Evolutionary conservation across 2,329 filamentous ascomycete genomes (phyloP).

Genomic region (Zymoseptoria passerinii): DNA sequence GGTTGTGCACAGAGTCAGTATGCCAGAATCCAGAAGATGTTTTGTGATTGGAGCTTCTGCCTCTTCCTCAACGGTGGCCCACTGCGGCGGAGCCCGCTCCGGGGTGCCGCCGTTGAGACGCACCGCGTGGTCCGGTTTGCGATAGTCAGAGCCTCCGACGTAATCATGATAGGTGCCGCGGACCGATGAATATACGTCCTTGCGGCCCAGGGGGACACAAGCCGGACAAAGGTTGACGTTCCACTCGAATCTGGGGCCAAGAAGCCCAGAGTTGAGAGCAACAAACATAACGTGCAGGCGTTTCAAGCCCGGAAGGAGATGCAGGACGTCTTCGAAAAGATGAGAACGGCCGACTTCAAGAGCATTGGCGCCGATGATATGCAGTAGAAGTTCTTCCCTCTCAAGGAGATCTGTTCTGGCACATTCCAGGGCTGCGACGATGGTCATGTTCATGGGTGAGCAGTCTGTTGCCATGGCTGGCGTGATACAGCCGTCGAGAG

Average conservation of each 20-base stretch:
- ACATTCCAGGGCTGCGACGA: conserved; percentile 1
- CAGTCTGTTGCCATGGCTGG: conserved; percentile 1
- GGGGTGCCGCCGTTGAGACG: neutral
- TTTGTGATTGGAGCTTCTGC: neutral
- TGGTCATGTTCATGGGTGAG: neutral
- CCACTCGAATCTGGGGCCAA: neutral
- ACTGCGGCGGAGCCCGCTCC: neutral
- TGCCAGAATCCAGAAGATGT: neutral
- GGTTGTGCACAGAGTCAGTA: conserved; percentile 1
- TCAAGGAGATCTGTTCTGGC: neutral
- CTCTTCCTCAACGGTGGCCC: neutral
- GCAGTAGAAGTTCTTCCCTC: neutral
- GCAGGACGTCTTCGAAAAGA: conserved; percentile 2
- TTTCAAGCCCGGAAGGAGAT: neutral
- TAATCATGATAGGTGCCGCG: neutral
- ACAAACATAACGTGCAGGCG: neutral
- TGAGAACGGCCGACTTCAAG: neutral
- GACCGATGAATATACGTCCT: neutral
- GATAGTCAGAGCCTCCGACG: neutral
- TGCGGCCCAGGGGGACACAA: neutral
- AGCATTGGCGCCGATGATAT: conserved; percentile 1
- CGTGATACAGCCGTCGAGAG: neutral
- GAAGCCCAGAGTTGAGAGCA: neutral
- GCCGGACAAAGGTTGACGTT: neutral
- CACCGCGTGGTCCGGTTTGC: conserved; percentile 1